Evolutionary conservation across 1,284 basidiomycete species (phyloP).

Genomic region (Cystobasidium pallidum): DNA sequence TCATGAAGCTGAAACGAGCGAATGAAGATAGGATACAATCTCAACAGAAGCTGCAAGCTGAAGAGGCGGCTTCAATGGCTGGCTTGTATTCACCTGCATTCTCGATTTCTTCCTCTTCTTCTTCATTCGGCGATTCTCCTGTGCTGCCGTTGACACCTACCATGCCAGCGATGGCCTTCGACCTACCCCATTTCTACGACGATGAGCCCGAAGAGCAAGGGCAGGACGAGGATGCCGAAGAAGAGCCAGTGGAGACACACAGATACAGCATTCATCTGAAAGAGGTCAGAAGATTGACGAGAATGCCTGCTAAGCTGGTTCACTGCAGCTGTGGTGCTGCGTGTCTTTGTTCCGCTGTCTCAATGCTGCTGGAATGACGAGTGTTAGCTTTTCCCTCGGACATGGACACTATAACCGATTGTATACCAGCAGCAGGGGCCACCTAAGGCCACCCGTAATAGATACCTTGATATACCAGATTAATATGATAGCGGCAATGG

Average conservation of each 20-base stretch:
- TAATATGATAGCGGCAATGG: background rate
- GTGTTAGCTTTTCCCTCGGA: background rate
- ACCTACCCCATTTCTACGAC: slow-evolving; percentile 20
- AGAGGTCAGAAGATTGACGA: slow-evolving; percentile 21
- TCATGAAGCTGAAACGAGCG: slow-evolving; percentile 29
- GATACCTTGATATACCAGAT: background rate
- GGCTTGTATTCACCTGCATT: slow-evolving; percentile 10
- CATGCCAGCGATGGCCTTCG: slow-evolving; percentile 17
- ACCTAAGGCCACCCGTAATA: background rate
- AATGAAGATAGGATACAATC: slow-evolving; percentile 5
- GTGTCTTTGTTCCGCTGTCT: slow-evolving; percentile 42
- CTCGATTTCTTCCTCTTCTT: slow-evolving; percentile 19
- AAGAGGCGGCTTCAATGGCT: slow-evolving; percentile 9
- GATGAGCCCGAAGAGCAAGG: slow-evolving; percentile 9
- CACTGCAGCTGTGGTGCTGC: slow-evolving; percentile 33
- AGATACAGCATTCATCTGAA: slow-evolving; percentile 29
- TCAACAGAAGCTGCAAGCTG: slow-evolving; percentile 12
- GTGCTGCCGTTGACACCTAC: slow-evolving; percentile 19
- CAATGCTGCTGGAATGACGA: slow-evolving; percentile 21
- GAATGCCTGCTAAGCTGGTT: slow-evolving; percentile 19
- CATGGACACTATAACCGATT: background rate
- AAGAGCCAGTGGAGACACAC: slow-evolving; percentile 2
- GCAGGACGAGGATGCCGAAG: slow-evolving; percentile 1
- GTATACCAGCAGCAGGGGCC: background rate
- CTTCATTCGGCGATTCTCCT: slow-evolving; percentile 21